Evolutionary conservation across 352 stramenopile species (phyloP).

Genomic region (Pythium rhizo-oryzae): DNA sequence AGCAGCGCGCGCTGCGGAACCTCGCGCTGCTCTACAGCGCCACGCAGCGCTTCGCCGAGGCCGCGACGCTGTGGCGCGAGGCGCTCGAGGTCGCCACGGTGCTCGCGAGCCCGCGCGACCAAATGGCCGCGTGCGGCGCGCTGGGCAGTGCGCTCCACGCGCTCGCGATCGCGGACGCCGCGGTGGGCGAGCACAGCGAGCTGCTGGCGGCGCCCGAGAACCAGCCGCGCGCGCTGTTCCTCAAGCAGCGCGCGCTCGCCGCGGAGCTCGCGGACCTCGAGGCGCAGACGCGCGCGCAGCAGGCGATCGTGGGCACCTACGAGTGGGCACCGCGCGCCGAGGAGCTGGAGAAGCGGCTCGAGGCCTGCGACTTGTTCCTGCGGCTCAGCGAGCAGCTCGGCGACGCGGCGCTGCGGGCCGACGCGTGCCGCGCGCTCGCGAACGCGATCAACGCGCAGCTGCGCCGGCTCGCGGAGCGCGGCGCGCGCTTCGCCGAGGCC

Average conservation of each 20-base stretch:
- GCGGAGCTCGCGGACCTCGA: conserved; percentile 44
- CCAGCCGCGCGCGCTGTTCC: conserved; percentile 44
- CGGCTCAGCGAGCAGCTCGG: conserved; percentile 45
- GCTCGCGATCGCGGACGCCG: conserved; percentile 24
- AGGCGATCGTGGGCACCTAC: conserved; percentile 51
- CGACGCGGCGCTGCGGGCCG: conserved; percentile 33
- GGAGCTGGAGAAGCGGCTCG: conserved; percentile 44
- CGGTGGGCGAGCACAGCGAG: conserved; percentile 17
- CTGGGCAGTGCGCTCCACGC: conserved; percentile 47
- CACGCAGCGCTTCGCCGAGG: conserved; percentile 45
- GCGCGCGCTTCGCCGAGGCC: conserved; percentile 45
- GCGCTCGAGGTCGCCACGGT: conserved; percentile 48
- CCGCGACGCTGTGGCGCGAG: conserved; percentile 58
- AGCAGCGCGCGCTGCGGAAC: conserved; percentile 55
- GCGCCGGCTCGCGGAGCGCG: conserved; percentile 36
- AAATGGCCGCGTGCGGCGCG: conserved; percentile 47
- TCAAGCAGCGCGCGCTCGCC: conserved; percentile 48
- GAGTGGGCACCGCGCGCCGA: conserved; percentile 38
- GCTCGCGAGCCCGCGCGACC: conserved; percentile 41
- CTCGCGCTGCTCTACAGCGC: conserved; percentile 50
- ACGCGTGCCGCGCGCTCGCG: conserved; percentile 54
- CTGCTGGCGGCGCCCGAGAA: conserved; percentile 12
- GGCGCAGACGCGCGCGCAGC: conserved; percentile 50
- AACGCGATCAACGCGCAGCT: conserved; percentile 62
- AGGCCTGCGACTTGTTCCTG: conserved; percentile 54